phyloP scores from a whole-genome alignment of 2,329 filamentous ascomycete genomes.

The Westerdykella ornata region DNA sequence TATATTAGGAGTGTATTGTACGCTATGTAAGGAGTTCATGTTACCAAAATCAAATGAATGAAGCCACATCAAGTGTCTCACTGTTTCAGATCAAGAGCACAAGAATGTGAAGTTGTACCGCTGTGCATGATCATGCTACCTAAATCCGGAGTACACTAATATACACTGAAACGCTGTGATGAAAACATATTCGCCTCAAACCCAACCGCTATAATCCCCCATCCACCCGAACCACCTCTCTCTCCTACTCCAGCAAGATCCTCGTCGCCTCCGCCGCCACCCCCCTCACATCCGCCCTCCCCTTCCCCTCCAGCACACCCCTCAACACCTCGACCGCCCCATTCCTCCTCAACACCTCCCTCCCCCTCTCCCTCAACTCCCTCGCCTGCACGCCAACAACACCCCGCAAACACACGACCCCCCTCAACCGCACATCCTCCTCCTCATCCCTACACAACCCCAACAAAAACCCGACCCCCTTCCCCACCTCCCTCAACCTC shows the following conservation, averaged over 20 bases:
- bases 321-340: constrained; percentile 64
- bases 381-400: constrained; percentile 58
- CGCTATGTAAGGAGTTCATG: too few species aligned
- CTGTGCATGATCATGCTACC: too few species aligned
- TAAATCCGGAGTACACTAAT: too few species aligned
- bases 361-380: constrained; percentile 50
- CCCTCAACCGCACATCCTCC: constrained; percentile 61
- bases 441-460: constrained; percentile 67
- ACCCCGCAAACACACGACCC: constrained; percentile 68
- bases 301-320: constrained; percentile 60
- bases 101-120: too few species aligned
- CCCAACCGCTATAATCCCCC: too few species aligned
- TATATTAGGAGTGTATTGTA: too few species aligned
- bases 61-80: too few species aligned
- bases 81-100: too few species aligned
- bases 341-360: constrained; percentile 44
- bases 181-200: too few species aligned
- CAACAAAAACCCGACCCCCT: constrained; percentile 73
- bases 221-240: not conserved
- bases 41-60: too few species aligned
- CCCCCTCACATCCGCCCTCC: constrained; percentile 63
- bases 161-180: too few species aligned
- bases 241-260: constrained; percentile 45
- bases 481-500: constrained; percentile 45
- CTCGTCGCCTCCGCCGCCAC: constrained; percentile 68